Evolutionary conservation across 192 early-diverging fungal genomes (phyloP).

Genomic region (Backusella circina): DNA sequence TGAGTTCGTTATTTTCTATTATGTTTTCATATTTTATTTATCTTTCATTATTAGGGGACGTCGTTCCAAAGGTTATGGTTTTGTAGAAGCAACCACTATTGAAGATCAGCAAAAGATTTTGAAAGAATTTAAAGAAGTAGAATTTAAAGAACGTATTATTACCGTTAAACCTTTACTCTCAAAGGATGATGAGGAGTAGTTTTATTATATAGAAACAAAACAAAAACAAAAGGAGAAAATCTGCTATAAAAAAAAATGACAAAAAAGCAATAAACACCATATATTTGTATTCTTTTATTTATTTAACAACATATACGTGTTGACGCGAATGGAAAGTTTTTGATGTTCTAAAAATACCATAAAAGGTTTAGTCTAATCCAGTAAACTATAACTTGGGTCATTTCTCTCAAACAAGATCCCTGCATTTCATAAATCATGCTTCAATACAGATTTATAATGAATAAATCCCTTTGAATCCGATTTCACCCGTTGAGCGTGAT

Average conservation of each 20-base stretch:
- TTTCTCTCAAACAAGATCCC: no score
- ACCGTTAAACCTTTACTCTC: neutral
- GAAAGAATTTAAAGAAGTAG: constrained; percentile 54
- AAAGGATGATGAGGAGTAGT: neutral
- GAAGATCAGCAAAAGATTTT: constrained; percentile 76
- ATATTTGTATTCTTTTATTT: neutral
- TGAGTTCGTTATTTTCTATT: neutral
- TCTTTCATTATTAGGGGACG: constrained; percentile 28
- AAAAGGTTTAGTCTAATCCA: no score
- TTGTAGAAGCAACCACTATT: constrained; percentile 78
- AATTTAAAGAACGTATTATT: constrained; percentile 56
- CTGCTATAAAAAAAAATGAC: neutral
- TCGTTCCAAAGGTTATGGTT: constrained; percentile 92
- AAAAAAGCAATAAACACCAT: neutral
- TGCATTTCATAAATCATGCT: no score
- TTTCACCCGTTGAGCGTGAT: neutral
- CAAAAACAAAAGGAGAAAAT: neutral
- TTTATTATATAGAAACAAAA: neutral
- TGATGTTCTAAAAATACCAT: no score
- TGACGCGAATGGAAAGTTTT: neutral
- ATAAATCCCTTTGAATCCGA: neutral
- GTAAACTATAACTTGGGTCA: no score
- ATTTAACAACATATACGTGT: neutral
- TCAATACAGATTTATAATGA: no score
- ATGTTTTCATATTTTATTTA: neutral